Conservation (phyloP, 2,329 filamentous ascomycete genomes). For the Fusarium odoratissimum region DNA sequence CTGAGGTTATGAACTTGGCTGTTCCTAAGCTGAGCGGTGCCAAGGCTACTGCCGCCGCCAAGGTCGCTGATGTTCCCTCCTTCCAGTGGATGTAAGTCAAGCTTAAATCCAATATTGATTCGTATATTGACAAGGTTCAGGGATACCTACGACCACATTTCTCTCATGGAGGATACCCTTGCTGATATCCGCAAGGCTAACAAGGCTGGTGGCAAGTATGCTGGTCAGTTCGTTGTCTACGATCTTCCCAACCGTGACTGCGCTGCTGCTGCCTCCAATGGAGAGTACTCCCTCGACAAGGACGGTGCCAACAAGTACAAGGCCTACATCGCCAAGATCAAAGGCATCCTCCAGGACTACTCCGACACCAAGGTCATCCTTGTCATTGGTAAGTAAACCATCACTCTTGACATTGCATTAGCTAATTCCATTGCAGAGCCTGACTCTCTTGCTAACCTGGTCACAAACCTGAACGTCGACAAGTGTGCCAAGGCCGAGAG, state of each 20-base stretch:
- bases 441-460: slow-evolving; percentile 68
- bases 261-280: slow-evolving; percentile 66
- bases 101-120: accelerated
- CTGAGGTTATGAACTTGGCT: slow-evolving; percentile 65
- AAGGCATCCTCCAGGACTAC: slow-evolving; percentile 55
- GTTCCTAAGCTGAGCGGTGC: slow-evolving; percentile 71
- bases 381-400: slow-evolving; percentile 52
- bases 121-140: slow-evolving; percentile 45
- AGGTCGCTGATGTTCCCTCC: slow-evolving; percentile 63
- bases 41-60: slow-evolving; percentile 62
- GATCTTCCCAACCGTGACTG: slow-evolving; percentile 70
- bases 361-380: slow-evolving; percentile 58
- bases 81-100: slow-evolving; percentile 63
- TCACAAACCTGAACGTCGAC: slow-evolving; percentile 64
- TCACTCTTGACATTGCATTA: accelerated
- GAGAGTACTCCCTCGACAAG: slow-evolving; percentile 63
- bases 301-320: slow-evolving; percentile 66
- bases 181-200: slow-evolving; percentile 56
- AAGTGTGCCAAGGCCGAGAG: slow-evolving; percentile 62
- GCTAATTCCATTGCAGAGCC: slow-evolving; percentile 55
- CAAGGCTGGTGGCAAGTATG: slow-evolving; percentile 54
- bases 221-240: slow-evolving; percentile 66
- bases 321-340: slow-evolving; percentile 64
- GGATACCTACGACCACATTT: slow-evolving; percentile 62
- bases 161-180: slow-evolving; percentile 59